A percentile compares a stretch with the other conserved stretches of the same genome.
Conservation (phyloP, 2,329 filamentous ascomycete species). For the Hymenoscyphus occultus region DNA sequence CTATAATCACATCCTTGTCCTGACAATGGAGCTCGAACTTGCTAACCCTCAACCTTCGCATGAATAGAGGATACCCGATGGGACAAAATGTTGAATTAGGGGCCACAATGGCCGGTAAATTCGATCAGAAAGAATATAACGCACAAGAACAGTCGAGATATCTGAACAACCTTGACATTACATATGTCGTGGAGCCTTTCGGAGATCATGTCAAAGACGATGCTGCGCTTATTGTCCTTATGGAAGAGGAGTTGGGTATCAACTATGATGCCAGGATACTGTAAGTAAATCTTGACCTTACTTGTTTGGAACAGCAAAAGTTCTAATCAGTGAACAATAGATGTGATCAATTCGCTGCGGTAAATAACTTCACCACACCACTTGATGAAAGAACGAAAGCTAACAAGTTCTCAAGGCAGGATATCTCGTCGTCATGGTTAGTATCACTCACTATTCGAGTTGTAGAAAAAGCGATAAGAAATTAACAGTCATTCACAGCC, state of each 20-base stretch:
- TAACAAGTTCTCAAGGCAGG: conserved; percentile 39
- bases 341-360: conserved; percentile 69
- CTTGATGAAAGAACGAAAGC: background rate
- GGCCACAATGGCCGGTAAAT: background rate
- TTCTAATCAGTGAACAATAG: conserved; percentile 41
- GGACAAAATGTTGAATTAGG: background rate
- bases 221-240: background rate
- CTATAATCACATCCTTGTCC: background rate
- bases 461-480: background rate
- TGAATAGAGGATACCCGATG: background rate
- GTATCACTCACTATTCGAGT: conserved; percentile 14
- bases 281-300: conserved; percentile 35
- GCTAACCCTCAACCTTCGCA: background rate
- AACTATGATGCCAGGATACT: background rate
- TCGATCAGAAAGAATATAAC: background rate
- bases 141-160: background rate
- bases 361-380: conserved; percentile 33
- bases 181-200: conserved; percentile 2
- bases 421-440: conserved; percentile 53
- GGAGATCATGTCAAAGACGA: conserved; percentile 7
- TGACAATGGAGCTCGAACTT: background rate
- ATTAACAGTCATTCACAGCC: background rate
- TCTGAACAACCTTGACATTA: background rate
- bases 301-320: background rate
- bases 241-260: background rate